A percentile compares a stretch with the other conserved stretches of the same genome.
These are phyloP conservation scores for Emericellopsis atlantica DNA, from an alignment of 2,329 filamentous ascomycete genomes.

Conservation along the genomic window DNA sequence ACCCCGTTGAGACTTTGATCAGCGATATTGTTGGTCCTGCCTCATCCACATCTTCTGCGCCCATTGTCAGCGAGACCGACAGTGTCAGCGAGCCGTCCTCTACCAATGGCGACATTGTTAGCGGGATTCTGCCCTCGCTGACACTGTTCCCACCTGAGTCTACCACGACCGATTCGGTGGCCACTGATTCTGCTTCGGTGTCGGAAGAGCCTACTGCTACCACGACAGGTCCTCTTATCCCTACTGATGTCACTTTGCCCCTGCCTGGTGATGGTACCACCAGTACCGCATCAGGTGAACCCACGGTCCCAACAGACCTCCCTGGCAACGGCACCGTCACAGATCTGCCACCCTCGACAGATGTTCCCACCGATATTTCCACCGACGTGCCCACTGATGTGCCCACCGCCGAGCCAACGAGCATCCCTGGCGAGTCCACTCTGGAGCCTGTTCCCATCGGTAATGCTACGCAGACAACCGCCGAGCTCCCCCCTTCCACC, in stretches of 20 bases:
- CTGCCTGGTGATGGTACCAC: background rate
- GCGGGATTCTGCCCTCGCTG: slow-evolving; percentile 2
- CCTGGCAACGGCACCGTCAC: background rate
- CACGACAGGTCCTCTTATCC: background rate
- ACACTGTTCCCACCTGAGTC: slow-evolving; percentile 1
- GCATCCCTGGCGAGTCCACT: background rate
- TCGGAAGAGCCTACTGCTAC: slow-evolving; percentile 1
- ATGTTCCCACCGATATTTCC: background rate
- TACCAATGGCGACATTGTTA: slow-evolving; percentile 3
- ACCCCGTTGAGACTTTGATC: slow-evolving; percentile 1
- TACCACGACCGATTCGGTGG: slow-evolving; percentile 3
- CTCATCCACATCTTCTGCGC: background rate
- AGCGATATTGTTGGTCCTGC: background rate
- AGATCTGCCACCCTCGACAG: background rate
- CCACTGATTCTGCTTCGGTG: slow-evolving; percentile 3
- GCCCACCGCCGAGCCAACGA: background rate
- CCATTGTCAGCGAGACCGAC: background rate
- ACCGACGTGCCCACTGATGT: background rate
- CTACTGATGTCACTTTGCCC: background rate
- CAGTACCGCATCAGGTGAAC: background rate
- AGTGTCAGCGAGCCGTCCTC: background rate
- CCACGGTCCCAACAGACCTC: background rate
- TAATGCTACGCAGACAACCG: background rate
- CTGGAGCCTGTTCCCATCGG: background rate
- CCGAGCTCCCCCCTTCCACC: background rate